Conservation (phyloP, 2,329 filamentous ascomycete genomes). For the Talaromyces funiculosus region DNA sequence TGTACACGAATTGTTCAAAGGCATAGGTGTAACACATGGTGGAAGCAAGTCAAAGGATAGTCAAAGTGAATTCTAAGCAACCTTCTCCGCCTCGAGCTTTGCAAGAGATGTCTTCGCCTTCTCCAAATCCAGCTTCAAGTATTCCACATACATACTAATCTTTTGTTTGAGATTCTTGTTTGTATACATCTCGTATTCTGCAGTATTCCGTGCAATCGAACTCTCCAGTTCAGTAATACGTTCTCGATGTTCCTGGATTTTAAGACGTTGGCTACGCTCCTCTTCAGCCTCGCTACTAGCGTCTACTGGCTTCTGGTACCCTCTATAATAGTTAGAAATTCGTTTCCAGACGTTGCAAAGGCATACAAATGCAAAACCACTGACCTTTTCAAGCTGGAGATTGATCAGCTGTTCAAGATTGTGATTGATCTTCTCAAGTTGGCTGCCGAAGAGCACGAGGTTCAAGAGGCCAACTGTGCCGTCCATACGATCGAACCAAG, state of each 20-base stretch:
- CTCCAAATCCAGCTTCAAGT: conserved; percentile 39
- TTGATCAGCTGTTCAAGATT: background rate
- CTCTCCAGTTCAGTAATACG: conserved; percentile 40
- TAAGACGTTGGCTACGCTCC: conserved; percentile 38
- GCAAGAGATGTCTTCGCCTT: conserved; percentile 40
- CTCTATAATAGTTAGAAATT: background rate
- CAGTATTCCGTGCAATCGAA: conserved; percentile 33
- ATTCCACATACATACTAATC: conserved; percentile 39
- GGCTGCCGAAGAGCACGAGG: background rate
- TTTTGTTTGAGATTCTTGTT: conserved; percentile 39
- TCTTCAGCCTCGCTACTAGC: conserved; percentile 19
- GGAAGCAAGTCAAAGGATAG: background rate
- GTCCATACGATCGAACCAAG: background rate
- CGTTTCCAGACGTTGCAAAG: background rate
- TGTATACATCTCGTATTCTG: conserved; percentile 34
- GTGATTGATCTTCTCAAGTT: background rate
- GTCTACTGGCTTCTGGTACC: conserved; percentile 15
- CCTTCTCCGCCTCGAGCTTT: conserved; percentile 22
- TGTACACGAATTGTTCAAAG: background rate
- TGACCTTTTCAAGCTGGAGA: background rate
- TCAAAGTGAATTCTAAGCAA: background rate
- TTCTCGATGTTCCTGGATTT: conserved; percentile 40
- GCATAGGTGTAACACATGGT: background rate
- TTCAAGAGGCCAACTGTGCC: background rate
- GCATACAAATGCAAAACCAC: background rate